Percentiles rank a stretch among this genome's conserved stretches.
Evolutionary conservation across 2,329 filamentous ascomycete genomes (phyloP).

Genomic region (Metarhizium brunneum): DNA sequence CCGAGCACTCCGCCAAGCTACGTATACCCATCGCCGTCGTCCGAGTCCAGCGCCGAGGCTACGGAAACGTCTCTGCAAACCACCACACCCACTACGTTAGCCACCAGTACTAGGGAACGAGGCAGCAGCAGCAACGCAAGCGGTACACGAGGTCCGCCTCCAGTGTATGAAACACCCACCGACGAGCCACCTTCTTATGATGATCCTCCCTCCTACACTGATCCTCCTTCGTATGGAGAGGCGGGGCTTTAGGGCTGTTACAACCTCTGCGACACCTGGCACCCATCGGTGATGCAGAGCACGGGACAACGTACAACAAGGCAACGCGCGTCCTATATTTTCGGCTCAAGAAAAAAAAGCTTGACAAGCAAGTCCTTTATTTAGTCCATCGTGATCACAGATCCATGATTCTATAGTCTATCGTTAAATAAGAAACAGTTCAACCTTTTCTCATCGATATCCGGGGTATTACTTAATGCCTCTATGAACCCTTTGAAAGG

Average conservation of each 20-base stretch:
- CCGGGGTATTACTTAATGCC: background rate
- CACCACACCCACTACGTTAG: background rate
- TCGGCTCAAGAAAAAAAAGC: background rate
- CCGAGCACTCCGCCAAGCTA: background rate
- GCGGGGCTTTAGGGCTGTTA: background rate
- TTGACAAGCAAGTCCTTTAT: background rate
- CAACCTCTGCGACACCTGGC: background rate
- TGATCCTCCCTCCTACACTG: slow-evolving; percentile 2
- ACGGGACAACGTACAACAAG: background rate
- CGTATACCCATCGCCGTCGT: background rate
- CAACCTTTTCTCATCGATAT: background rate
- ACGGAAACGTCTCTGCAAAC: background rate
- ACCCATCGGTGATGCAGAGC: background rate
- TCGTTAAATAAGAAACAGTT: background rate
- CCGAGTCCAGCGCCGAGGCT: slow-evolving; percentile 1
- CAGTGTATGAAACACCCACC: background rate
- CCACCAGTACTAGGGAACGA: background rate
- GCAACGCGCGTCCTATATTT: background rate
- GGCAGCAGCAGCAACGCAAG: background rate
- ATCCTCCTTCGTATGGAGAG: background rate
- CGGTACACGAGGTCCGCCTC: background rate
- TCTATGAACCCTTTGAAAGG: slow-evolving; percentile 23
- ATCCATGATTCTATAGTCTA: slow-evolving; percentile 5
- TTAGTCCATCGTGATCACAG: slow-evolving; percentile 1
- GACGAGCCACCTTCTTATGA: background rate